phyloP scores from a whole-genome alignment of 2,329 filamentous ascomycete genomes.

The Aureobasidium sp. region DNA sequence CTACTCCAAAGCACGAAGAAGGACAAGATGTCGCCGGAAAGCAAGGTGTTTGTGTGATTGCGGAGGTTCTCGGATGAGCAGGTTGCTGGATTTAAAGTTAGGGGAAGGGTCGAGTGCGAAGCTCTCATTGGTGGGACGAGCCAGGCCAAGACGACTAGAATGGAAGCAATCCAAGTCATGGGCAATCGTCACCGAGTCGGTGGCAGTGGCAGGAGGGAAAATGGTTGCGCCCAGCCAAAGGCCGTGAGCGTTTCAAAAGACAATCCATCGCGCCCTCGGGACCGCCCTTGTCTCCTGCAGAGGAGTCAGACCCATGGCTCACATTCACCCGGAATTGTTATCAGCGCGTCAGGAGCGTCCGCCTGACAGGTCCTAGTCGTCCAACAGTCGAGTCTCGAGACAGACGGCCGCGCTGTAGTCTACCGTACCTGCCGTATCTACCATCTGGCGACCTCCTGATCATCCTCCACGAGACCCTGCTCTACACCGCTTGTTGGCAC shows the following conservation, averaged over 20 bases:
- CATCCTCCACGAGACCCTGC: background rate
- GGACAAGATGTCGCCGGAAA: too few relatives aligned
- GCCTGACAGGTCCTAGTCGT: slow-evolving; percentile 8
- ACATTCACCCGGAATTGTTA: slow-evolving; percentile 1
- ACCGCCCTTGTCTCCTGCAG: background rate
- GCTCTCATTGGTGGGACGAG: background rate
- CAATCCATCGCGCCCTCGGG: background rate
- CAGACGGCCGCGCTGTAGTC: slow-evolving; percentile 7
- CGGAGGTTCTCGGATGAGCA: background rate
- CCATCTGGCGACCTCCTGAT: slow-evolving; percentile 1
- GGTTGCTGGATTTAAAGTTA: background rate
- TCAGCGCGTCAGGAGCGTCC: slow-evolving; percentile 10
- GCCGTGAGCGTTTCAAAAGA: slow-evolving; percentile 11
- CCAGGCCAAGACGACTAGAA: background rate
- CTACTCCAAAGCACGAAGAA: too few relatives aligned
- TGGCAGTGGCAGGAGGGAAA: background rate
- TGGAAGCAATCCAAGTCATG: background rate
- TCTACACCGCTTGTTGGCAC: background rate
- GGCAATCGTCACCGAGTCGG: too few relatives aligned
- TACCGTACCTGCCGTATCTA: background rate
- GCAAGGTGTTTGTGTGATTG: background rate
- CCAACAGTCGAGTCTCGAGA: slow-evolving; percentile 10
- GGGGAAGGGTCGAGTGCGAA: background rate
- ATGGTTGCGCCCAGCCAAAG: background rate
- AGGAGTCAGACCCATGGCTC: slow-evolving; percentile 8